phyloP scores from a whole-genome alignment of 331 rosid genomes.

The Saraca asoca region DNA sequence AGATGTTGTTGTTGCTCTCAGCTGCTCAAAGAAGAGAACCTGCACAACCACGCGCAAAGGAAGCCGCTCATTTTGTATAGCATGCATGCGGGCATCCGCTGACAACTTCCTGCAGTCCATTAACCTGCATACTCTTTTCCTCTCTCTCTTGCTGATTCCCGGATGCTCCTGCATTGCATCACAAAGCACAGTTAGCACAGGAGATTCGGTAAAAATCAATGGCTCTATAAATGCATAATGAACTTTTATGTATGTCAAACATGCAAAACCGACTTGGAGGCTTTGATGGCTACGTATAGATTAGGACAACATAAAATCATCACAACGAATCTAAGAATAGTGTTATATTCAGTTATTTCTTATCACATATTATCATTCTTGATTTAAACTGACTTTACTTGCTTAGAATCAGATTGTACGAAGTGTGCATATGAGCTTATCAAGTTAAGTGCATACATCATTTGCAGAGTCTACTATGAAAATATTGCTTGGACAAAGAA shows the following conservation, averaged over 20 bases:
- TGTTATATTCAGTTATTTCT: no score
- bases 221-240: not conserved
- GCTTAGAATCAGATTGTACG: no score
- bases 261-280: not conserved
- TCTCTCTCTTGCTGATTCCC: constrained; percentile 80
- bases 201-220: constrained; percentile 13
- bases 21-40: constrained; percentile 91
- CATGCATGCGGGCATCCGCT: constrained; percentile 88
- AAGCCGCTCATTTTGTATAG: constrained; percentile 89
- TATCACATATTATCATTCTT: no score
- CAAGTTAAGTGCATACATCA: no score
- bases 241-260: not conserved
- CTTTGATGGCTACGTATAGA: no score
- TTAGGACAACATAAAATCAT: no score
- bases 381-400: no score
- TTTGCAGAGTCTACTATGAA: no score
- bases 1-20: constrained; percentile 61
- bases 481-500: no score
- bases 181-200: constrained; percentile 17
- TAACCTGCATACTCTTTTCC: constrained; percentile 77
- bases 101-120: constrained; percentile 94
- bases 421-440: no score
- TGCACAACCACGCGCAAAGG: constrained; percentile 84
- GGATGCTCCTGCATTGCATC: constrained; percentile 86
- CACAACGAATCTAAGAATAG: no score